Percentiles rank a stretch among this genome's conserved stretches.
Evolutionary conservation across 768 basidiomycete genomes (phyloP).

Genomic region (Mycena sanguinolenta): DNA sequence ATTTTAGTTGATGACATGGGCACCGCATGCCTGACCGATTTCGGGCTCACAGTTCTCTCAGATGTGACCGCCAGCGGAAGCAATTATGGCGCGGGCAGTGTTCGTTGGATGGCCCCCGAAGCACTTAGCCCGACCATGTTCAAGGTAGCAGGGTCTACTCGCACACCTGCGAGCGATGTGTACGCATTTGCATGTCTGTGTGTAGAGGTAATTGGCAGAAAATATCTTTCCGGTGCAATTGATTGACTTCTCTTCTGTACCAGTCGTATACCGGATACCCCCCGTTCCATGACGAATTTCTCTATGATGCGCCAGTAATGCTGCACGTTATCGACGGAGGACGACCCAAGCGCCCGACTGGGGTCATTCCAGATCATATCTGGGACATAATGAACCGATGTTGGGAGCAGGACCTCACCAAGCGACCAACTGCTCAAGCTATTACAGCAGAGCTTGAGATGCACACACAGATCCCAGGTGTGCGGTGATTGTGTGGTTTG

Average conservation of each 20-base stretch:
- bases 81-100: slow-evolving; percentile 22
- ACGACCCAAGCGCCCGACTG: slow-evolving; percentile 10
- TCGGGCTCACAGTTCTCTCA: slow-evolving; percentile 31
- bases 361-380: slow-evolving; percentile 20
- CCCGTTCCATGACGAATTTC: not conserved
- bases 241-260: not conserved
- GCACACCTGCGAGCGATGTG: slow-evolving; percentile 23
- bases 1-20: slow-evolving; percentile 32
- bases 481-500: not conserved
- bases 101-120: slow-evolving; percentile 39
- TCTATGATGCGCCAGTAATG: slow-evolving; percentile 22
- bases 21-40: slow-evolving; percentile 31
- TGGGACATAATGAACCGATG: slow-evolving; percentile 28
- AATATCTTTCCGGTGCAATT: not conserved
- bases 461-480: slow-evolving; percentile 7
- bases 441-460: slow-evolving; percentile 19
- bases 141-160: slow-evolving; percentile 1
- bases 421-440: slow-evolving; percentile 24
- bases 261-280: slow-evolving; percentile 2
- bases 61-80: slow-evolving; percentile 19
- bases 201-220: slow-evolving; percentile 28
- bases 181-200: slow-evolving; percentile 29
- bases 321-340: slow-evolving; percentile 16
- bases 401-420: slow-evolving; percentile 16
- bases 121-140: slow-evolving; percentile 21